phyloP scores from a whole-genome alignment of 2,329 filamentous ascomycete species.

The Aureobasidium pullulans region DNA sequence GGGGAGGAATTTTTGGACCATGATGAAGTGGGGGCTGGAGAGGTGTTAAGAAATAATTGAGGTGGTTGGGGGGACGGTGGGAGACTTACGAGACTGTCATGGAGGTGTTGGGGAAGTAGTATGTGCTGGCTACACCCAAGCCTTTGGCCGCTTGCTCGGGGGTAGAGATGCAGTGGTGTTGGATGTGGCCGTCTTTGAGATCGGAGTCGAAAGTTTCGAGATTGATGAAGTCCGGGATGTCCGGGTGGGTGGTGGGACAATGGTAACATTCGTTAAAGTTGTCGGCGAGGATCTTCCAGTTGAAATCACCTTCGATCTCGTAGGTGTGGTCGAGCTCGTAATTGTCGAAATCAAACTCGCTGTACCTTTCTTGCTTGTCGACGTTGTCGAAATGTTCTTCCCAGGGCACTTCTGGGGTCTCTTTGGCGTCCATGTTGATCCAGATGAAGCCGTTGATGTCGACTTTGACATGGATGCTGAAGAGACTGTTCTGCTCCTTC shows the following conservation, averaged over 20 bases:
- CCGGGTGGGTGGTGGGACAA: slow-evolving; percentile 53
- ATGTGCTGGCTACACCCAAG: slow-evolving; percentile 40
- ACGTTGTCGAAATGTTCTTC: slow-evolving; percentile 43
- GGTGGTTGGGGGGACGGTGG: neutral
- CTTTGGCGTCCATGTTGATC: slow-evolving; percentile 47
- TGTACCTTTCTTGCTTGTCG: slow-evolving; percentile 38
- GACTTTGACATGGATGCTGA: slow-evolving; percentile 48
- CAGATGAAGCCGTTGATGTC: slow-evolving; percentile 51
- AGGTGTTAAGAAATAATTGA: neutral
- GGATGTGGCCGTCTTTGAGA: slow-evolving; percentile 44
- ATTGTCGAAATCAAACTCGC: slow-evolving; percentile 42
- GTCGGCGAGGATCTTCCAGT: slow-evolving; percentile 54
- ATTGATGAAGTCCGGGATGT: slow-evolving; percentile 49
- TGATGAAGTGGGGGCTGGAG: slow-evolving; percentile 51
- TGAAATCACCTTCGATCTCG: slow-evolving; percentile 48
- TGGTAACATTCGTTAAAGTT: slow-evolving; percentile 59
- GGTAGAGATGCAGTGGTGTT: slow-evolving; percentile 40
- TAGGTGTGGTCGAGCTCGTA: slow-evolving; percentile 52
- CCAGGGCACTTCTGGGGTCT: slow-evolving; percentile 42
- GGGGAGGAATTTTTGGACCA: slow-evolving; percentile 56
- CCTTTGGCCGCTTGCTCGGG: slow-evolving; percentile 43
- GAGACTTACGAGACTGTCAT: slow-evolving; percentile 42
- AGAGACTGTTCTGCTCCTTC: slow-evolving; percentile 48
- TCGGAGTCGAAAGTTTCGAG: slow-evolving; percentile 47
- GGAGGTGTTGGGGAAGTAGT: slow-evolving; percentile 46